Evolutionary conservation across 1,284 basidiomycete genomes (phyloP), one percentile per base, ranked within the genome.

Genomic region (Cutaneotrichosporon mucoides): DNA sequence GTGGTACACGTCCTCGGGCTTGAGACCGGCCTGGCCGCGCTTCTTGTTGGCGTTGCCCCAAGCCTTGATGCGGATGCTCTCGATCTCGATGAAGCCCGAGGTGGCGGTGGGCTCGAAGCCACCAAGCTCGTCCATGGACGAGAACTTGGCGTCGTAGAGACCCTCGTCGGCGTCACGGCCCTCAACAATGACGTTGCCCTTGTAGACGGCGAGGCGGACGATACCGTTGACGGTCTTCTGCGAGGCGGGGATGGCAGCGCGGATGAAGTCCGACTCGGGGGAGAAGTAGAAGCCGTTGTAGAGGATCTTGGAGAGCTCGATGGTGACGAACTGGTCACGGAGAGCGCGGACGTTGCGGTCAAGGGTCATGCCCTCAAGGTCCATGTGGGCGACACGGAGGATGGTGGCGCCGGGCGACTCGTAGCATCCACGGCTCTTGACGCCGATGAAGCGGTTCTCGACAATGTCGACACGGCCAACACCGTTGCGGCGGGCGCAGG

Each of bases 51-150:
- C 68, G 52, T 69, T 64, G 40, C 80, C 87, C 69, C 77, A 94
- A 86, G 95, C 93, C 84, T 94, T 94, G 78, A 97, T 91, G 53
- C 93, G 86, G 79, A 97, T 95, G 38, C 89, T 90, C 78, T 94
- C 90, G 66, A 97, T 95, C 73, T 88, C 86, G 79, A 96, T 95
- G 83, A 97, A 96, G 9, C 92, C 92, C 57, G 88, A 85, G 55
- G 92, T 90, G 74, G 94, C 88, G 55, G 89, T 90, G 16, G 92
- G 90, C 79, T 94, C 90, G 79, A 98, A 98, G 49, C 95, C 95
- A 67, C 94, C 94, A 62, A 97, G 86, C 81, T 97, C 94, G 79
- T 99, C 95, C 95, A 99, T 99, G 61, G 92, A 96, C n/a, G 92
- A 92, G 80, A 97, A 86, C 61, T 88, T 88, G 73, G 92, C 93